These are phyloP conservation scores for Sarocladium brachiariae DNA, from an alignment of 2,329 filamentous ascomycete species.

Conservation along the genomic window DNA sequence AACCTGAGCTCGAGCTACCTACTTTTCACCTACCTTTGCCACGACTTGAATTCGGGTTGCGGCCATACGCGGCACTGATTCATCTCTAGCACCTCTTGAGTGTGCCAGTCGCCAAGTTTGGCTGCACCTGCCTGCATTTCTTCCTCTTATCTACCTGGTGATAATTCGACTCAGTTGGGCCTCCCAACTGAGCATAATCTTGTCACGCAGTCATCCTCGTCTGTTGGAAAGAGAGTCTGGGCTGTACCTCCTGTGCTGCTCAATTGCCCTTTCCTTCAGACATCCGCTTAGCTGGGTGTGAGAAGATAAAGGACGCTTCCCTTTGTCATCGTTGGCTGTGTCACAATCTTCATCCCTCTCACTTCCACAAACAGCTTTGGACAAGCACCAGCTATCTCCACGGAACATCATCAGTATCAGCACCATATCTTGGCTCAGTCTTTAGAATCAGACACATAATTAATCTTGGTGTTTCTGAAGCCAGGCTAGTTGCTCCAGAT, in stretches of 20 bases:
- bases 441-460: too few species aligned
- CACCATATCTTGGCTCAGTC: too few species aligned
- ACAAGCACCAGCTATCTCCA: not conserved
- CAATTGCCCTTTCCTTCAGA: too few species aligned
- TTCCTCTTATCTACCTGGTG: not conserved
- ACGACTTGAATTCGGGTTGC: not conserved
- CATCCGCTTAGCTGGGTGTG: too few species aligned
- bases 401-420: not conserved
- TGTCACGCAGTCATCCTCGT: not conserved
- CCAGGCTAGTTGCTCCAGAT: too few species aligned
- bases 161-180: not conserved
- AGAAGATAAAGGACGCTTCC: not conserved
- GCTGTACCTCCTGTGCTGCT: too few species aligned
- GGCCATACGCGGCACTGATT: not conserved
- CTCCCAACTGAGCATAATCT: not conserved
- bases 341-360: not conserved
- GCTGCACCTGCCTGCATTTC: not conserved
- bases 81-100: too few species aligned
- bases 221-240: not conserved
- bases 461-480: not conserved
- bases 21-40: too few species aligned
- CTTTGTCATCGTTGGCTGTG: not conserved
- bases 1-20: not conserved
- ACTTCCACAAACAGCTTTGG: not conserved
- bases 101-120: not conserved